Percentiles rank a stretch among this genome's conserved stretches.
phyloP scores from a whole-genome alignment of 352 stramenopile species.

The Paralagenidium karlingii region DNA sequence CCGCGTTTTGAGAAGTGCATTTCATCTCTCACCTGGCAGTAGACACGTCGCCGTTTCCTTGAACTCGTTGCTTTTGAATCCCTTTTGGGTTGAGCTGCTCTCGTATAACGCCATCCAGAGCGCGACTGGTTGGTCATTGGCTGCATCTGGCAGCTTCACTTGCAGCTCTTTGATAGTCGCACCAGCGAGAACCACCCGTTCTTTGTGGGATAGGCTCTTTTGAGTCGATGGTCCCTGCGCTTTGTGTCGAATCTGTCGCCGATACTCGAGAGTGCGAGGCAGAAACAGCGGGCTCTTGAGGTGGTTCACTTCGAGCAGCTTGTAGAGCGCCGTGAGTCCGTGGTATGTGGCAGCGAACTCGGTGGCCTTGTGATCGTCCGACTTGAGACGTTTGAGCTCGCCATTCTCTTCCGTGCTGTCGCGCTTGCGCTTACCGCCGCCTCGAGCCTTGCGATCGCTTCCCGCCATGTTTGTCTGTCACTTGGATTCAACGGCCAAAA shows the following conservation, averaged over 20 bases:
- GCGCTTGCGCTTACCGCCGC: slow-evolving; percentile 58
- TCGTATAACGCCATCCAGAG: too few species aligned
- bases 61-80: slow-evolving; percentile 51
- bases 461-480: neutral
- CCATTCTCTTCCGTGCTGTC: slow-evolving; percentile 33
- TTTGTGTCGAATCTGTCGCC: too few species aligned
- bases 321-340: slow-evolving; percentile 67
- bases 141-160: too few species aligned
- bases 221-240: too few species aligned
- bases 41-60: slow-evolving; percentile 39
- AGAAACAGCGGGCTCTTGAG: slow-evolving; percentile 60
- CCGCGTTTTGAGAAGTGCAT: neutral
- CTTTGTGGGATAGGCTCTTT: too few species aligned
- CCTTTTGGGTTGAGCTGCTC: too few species aligned
- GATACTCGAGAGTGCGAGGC: slow-evolving; percentile 67
- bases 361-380: slow-evolving; percentile 49
- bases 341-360: slow-evolving; percentile 77
- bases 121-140: too few species aligned
- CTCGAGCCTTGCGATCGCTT: too few species aligned
- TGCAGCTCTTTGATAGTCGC: too few species aligned
- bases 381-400: slow-evolving; percentile 17
- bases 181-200: too few species aligned
- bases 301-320: slow-evolving; percentile 65
- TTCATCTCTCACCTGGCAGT: slow-evolving; percentile 20
- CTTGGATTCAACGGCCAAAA: neutral